Conservation (phyloP, 305 asterid genomes). For the Solanum hybrid region DNA sequence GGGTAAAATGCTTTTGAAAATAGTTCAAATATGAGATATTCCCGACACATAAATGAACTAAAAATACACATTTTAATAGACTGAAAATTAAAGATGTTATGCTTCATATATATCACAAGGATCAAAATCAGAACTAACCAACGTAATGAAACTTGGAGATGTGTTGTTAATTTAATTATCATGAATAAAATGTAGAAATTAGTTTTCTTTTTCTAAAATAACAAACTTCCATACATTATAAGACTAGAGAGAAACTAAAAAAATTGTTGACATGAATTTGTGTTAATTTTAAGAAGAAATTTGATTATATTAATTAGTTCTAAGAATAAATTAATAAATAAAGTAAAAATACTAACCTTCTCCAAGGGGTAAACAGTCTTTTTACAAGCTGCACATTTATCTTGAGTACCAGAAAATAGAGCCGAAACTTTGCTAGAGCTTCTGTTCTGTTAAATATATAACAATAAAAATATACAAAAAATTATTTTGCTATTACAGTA, state of each 20-base stretch:
- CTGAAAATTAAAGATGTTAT: no score
- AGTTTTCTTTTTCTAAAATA: neutral
- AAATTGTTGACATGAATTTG: neutral
- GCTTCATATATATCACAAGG: neutral
- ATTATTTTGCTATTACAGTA: neutral
- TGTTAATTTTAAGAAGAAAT: neutral
- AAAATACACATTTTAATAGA: neutral
- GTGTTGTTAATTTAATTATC: neutral
- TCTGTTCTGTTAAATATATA: slow-evolving; percentile 24
- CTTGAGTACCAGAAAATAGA: slow-evolving; percentile 70
- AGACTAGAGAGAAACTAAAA: neutral
- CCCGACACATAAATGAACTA: neutral
- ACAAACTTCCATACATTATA: neutral
- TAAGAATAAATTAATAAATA: neutral
- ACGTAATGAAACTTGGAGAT: neutral
- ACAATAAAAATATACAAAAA: neutral
- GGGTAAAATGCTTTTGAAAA: neutral
- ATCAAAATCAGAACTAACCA: neutral
- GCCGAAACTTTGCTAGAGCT: slow-evolving; percentile 59
- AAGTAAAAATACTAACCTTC: slow-evolving; percentile 30
- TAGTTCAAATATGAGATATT: neutral
- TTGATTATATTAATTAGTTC: neutral
- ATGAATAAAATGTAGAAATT: neutral
- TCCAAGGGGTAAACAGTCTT: slow-evolving; percentile 76
- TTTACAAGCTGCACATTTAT: slow-evolving; percentile 60